Conservation (phyloP, 257 asterid species). For the Pogostemon cablin region DNA sequence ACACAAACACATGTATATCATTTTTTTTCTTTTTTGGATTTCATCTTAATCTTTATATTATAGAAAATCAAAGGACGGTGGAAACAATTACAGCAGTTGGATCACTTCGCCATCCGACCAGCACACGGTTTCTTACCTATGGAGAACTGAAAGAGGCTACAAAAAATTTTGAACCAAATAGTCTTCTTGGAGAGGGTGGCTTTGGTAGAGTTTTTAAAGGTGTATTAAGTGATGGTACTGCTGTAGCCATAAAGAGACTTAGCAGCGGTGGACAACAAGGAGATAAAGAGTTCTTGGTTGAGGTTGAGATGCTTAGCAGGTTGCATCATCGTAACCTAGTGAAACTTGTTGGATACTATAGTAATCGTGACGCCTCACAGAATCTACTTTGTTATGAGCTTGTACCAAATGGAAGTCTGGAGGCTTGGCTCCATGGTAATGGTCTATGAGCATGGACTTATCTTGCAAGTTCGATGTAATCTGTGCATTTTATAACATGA, state of each 20-base stretch:
- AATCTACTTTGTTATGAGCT: constrained; percentile 96
- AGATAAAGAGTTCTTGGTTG: constrained; percentile 89
- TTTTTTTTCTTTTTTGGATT: constrained; percentile 9
- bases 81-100: constrained; percentile 57
- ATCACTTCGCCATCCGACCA: constrained; percentile 81
- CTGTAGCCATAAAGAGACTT: constrained; percentile 93
- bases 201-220: constrained; percentile 95
- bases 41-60: constrained; percentile 29
- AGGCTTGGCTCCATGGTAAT: constrained; percentile 96
- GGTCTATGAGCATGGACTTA: constrained; percentile 13
- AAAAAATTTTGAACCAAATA: constrained; percentile 72
- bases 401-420: constrained; percentile 94
- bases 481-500: not conserved
- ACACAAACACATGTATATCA: too few species aligned
- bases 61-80: constrained; percentile 55
- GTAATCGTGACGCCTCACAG: constrained; percentile 77
- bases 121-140: constrained; percentile 75
- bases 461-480: not conserved
- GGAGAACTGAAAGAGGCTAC: constrained; percentile 93
- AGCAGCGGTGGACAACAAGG: constrained; percentile 96
- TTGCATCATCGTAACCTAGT: constrained; percentile 96
- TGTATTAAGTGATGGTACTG: constrained; percentile 81
- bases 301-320: constrained; percentile 98
- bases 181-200: constrained; percentile 96
- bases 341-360: constrained; percentile 89